phyloP scores from a whole-genome alignment of 2,329 filamentous ascomycete species.

The Didymosphaeria variabile region DNA sequence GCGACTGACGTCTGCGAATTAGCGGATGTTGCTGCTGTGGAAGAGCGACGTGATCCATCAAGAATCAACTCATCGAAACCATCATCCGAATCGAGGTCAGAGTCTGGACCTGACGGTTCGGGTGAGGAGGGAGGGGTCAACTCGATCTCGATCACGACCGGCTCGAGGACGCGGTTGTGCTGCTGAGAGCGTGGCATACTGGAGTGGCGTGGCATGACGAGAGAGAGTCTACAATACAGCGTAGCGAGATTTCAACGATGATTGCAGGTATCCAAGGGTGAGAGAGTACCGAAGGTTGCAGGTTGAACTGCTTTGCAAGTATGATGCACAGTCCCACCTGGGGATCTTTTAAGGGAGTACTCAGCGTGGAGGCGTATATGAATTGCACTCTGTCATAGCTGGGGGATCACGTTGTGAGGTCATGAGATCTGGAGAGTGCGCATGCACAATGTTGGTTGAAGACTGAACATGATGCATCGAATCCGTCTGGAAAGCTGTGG shows the following conservation, averaged over 20 bases:
- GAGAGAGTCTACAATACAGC: too few species aligned
- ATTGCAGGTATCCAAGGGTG: too few species aligned
- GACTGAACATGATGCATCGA: too few species aligned
- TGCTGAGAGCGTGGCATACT: neutral
- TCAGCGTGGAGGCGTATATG: neutral
- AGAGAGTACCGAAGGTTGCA: neutral
- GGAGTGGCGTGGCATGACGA: neutral
- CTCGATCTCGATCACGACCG: slow-evolving; percentile 8
- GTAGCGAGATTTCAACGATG: too few species aligned
- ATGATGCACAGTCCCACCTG: too few species aligned
- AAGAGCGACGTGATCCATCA: neutral
- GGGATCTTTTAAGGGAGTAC: neutral
- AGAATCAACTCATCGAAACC: neutral
- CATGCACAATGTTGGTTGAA: neutral
- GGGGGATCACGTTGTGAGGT: neutral
- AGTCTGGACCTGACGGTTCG: slow-evolving; percentile 7
- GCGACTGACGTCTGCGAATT: neutral
- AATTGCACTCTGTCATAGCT: neutral
- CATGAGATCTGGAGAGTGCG: neutral
- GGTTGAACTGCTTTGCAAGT: neutral
- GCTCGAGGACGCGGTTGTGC: neutral
- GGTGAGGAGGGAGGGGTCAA: slow-evolving; percentile 5
- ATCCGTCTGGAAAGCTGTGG: too few species aligned
- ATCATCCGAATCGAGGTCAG: neutral
- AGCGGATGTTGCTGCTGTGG: neutral